phyloP scores from a whole-genome alignment of 2,329 filamentous ascomycete species.

The Aureobasidium leucospermi region DNA sequence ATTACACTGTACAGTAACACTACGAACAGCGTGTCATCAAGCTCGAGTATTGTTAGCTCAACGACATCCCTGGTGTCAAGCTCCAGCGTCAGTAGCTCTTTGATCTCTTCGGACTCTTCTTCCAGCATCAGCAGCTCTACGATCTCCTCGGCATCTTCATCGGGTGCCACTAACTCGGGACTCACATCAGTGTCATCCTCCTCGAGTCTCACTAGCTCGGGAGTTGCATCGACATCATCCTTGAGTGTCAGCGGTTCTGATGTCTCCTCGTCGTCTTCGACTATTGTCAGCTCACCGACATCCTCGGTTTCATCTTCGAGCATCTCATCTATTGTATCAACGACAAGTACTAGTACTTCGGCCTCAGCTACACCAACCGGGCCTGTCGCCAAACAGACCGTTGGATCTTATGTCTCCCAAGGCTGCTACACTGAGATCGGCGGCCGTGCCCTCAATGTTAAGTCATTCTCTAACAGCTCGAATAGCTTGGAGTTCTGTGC shows the following conservation, averaged over 20 bases:
- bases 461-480: slow-evolving; percentile 16
- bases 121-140: neutral
- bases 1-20: slow-evolving; percentile 8
- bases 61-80: neutral
- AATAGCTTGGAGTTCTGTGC: slow-evolving; percentile 22
- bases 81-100: neutral
- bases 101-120: neutral
- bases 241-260: neutral
- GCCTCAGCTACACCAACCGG: neutral
- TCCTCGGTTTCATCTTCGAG: slow-evolving; percentile 21
- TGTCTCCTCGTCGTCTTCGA: neutral
- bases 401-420: slow-evolving; percentile 21
- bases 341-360: neutral
- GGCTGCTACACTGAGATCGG: slow-evolving; percentile 25
- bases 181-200: neutral
- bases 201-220: neutral
- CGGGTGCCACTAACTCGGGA: neutral
- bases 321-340: neutral
- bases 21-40: neutral
- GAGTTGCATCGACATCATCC: neutral
- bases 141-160: neutral
- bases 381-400: slow-evolving; percentile 15
- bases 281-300: slow-evolving; percentile 16
- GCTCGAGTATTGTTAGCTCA: neutral
- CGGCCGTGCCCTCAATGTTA: slow-evolving; percentile 19